These are phyloP conservation scores for Nicotiana sylvestris DNA, from an alignment of 257 asterid genomes.

Conservation along the genomic window DNA sequence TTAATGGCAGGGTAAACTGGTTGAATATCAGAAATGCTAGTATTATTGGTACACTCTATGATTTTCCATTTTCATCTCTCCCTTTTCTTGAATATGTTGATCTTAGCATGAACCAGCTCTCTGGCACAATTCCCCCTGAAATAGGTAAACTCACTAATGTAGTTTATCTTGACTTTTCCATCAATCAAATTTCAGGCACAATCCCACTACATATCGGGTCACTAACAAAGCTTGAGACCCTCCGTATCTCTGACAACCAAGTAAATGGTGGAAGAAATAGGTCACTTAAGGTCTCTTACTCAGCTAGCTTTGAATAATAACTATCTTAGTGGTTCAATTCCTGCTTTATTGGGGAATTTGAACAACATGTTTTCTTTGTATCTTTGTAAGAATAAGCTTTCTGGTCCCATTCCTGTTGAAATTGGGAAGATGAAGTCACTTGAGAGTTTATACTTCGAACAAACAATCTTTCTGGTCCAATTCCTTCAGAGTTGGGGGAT, in stretches of 20 bases:
- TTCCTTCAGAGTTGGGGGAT: too few relatives aligned
- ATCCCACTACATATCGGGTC: conserved; percentile 17
- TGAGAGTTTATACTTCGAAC: too few relatives aligned
- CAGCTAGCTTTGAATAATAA: not conserved
- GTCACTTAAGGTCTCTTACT: too few relatives aligned
- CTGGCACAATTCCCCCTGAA: conserved; percentile 17
- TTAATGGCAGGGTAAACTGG: too few relatives aligned
- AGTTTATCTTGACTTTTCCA: too few relatives aligned
- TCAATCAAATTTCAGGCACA: conserved; percentile 6
- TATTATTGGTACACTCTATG: not conserved
- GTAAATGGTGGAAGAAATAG: too few relatives aligned
- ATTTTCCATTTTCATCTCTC: too few relatives aligned
- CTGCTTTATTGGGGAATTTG: too few relatives aligned
- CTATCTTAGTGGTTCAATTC: not conserved
- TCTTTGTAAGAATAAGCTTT: not conserved
- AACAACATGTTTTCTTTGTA: not conserved
- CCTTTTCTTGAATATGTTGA: too few relatives aligned
- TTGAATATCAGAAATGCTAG: not conserved
- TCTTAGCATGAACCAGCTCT: not conserved
- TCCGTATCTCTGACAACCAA: not conserved
- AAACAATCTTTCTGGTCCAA: too few relatives aligned
- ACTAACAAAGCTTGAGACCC: not conserved
- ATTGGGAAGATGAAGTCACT: not conserved
- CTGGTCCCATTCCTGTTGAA: not conserved
- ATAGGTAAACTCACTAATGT: not conserved